Evolutionary conservation across 352 stramenopile genomes (phyloP), one percentile per base, ranked within the genome.

Genomic region (Globisporangium rhizosaccharum): DNA sequence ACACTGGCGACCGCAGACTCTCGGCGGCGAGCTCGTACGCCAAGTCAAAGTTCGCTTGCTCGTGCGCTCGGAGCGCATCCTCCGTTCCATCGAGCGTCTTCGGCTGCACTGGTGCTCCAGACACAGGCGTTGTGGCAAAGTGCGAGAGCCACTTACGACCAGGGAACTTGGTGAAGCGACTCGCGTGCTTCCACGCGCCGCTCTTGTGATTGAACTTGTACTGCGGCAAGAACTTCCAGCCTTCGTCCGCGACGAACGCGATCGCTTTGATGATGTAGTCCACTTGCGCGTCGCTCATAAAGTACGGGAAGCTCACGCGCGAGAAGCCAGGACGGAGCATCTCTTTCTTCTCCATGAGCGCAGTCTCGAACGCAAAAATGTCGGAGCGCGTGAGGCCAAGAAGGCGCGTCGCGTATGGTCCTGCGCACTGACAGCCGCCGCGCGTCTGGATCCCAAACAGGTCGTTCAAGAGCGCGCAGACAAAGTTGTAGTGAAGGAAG

Each of bases 401-500:
- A 37, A 99, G 62, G 0, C 75, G 71, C 54, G 96, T 87, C 3
- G 83, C 93, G 61, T 98, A 99, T 0, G 94, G 96, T n/a, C 96
- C 96, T 15, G 96, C 94, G 90, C 79, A 64, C 65, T 86, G 86
- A 96, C 70, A 76, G 1, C 71, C 73, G 20, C 73, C 73, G 20
- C 73, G 61, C 5, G 66, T 73, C 45, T 80, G 97, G 25, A 99
- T 88, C 4, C 97, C 97, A 71, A 99, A 99, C 5, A 99, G 63
- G 75, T 99, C 97, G 66, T 99, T 99, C 2, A 99, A 72, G 51
- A 99, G 71, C 20, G 95, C 93, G 57, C 90, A 98, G 14, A 99
- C 96, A 59, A 98, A 99, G 67, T 99, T 98, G 76, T 97, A 99
- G 70, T 99, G 97, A 42, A 99, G 68, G 69, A 98, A 98, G 17